Conservation (phyloP, 2,329 filamentous ascomycete genomes). For the Verticillium nonalfalfae region DNA sequence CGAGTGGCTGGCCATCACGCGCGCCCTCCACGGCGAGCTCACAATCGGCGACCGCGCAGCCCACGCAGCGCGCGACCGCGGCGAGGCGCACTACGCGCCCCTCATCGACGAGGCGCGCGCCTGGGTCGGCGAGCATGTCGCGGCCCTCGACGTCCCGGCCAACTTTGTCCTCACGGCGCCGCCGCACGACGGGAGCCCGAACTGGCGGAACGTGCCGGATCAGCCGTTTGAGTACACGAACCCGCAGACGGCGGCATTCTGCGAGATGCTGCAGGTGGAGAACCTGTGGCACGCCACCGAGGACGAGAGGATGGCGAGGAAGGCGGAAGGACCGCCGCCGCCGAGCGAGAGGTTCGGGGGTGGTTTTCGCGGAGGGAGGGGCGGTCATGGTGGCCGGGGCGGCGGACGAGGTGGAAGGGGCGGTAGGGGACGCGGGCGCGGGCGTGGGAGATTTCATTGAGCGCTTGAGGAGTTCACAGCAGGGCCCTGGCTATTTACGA, state of each 20-base stretch:
- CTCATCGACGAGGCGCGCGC: constrained; percentile 62
- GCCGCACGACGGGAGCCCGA: constrained; percentile 47
- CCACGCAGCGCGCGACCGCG: constrained; percentile 51
- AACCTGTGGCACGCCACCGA: constrained; percentile 71
- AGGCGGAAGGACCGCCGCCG: constrained; percentile 51
- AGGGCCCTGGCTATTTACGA: neutral
- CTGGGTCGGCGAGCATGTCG: constrained; percentile 80
- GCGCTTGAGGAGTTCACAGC: neutral
- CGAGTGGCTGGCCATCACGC: constrained; percentile 92
- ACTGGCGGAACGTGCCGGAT: constrained; percentile 51
- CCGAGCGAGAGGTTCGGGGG: constrained; percentile 16
- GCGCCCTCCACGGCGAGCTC: constrained; percentile 66
- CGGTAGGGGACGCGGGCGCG: constrained; percentile 27
- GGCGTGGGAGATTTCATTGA: constrained; percentile 22
- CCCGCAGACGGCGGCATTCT: constrained; percentile 78
- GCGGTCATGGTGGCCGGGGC: constrained; percentile 27
- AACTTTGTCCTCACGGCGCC: constrained; percentile 77
- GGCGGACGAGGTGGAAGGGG: constrained; percentile 28
- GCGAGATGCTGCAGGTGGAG: constrained; percentile 66
- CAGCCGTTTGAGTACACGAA: constrained; percentile 79
- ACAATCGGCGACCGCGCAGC: constrained; percentile 54
- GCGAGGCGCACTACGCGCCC: constrained; percentile 60
- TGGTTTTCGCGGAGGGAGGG: constrained; percentile 20
- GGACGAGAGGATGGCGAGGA: constrained; percentile 59
- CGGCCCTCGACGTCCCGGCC: constrained; percentile 62